Evolutionary conservation across 176 grass and related monocot genomes (phyloP).

Genomic region (Thinopyrum elongatum): DNA sequence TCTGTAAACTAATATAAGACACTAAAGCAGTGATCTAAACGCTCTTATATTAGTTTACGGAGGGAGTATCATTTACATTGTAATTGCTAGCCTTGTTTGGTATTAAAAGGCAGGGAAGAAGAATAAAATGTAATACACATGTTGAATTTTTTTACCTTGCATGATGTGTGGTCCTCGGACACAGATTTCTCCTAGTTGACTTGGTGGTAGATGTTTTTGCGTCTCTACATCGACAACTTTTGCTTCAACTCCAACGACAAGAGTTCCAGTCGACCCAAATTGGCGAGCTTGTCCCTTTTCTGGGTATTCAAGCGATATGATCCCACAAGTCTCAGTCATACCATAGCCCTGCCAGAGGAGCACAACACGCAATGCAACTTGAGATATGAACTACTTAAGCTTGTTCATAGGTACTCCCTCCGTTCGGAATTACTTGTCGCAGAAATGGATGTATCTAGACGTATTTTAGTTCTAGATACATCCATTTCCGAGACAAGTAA

Average conservation of each 20-base stretch:
- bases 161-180: conserved; percentile 84
- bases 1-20: no score
- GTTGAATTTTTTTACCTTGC: conserved; percentile 54
- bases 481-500: no score
- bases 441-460: no score
- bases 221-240: conserved; percentile 71
- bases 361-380: not conserved
- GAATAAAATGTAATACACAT: not conserved
- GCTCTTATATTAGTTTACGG: no score
- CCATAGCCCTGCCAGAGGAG: conserved; percentile 69
- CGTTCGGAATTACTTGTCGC: no score
- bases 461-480: no score
- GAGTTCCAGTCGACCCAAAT: conserved; percentile 73
- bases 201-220: conserved; percentile 56
- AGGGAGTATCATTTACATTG: no score
- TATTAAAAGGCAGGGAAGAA: not conserved
- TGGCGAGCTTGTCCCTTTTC: conserved; percentile 37
- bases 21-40: no score
- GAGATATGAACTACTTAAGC: not conserved
- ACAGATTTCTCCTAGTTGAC: conserved; percentile 86
- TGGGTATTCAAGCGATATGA: conserved; percentile 68
- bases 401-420: not conserved
- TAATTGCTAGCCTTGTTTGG: no score
- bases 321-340: conserved; percentile 89
- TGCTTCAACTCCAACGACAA: conserved; percentile 66